Conservation (phyloP, 225 moss, liverwort and hornwort genomes). For the Antitrichia curtipendula region DNA sequence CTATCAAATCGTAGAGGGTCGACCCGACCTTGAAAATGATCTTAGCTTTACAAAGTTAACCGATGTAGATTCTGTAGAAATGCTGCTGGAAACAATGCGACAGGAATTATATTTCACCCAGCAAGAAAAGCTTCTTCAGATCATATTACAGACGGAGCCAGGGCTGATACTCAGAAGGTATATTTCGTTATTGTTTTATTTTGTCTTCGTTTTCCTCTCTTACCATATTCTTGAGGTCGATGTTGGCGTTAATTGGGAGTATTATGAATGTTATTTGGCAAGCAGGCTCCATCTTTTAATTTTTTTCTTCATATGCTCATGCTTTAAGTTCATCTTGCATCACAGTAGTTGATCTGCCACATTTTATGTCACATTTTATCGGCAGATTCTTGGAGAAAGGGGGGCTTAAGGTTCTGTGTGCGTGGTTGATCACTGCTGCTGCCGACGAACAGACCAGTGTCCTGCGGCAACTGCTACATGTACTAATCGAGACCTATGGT, state of each 20-base stretch:
- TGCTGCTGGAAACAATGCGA: conserved; percentile 55
- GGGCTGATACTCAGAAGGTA: conserved; percentile 66
- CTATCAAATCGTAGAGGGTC: conserved; percentile 40
- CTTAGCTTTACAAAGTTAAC: conserved; percentile 56
- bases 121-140: conserved; percentile 57
- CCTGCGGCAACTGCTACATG: conserved; percentile 56
- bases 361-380: not conserved
- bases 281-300: not conserved
- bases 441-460: conserved; percentile 76
- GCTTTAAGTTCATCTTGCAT: not conserved
- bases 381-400: conserved; percentile 92
- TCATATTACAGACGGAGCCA: conserved; percentile 63
- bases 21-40: conserved; percentile 38
- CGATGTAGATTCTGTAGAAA: conserved; percentile 65
- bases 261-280: not conserved
- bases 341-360: conserved; percentile 5
- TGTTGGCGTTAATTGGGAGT: not conserved
- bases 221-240: not conserved
- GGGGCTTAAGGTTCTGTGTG: conserved; percentile 61
- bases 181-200: not conserved
- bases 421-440: conserved; percentile 70
- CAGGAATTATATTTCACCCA: conserved; percentile 37
- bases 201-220: not conserved
- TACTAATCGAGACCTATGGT: conserved; percentile 27
- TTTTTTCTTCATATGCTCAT: not conserved